Conservation (phyloP, 345 rosid genomes). For the Capsella bursapastoris region DNA sequence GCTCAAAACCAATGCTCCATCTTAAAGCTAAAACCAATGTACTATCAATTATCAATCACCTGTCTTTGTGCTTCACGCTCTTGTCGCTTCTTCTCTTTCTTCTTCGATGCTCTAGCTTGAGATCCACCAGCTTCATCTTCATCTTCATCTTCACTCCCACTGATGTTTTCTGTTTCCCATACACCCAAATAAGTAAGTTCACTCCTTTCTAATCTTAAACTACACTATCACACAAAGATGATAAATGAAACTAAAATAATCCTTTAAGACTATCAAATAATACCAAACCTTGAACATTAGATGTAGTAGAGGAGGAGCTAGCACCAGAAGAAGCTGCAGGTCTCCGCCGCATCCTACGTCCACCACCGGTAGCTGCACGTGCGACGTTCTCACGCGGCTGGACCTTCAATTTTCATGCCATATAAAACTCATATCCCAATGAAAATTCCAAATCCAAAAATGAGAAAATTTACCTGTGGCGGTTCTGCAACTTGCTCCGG, state of each 20-base stretch:
- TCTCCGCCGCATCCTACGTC: slow-evolving; percentile 92
- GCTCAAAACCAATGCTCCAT: background rate
- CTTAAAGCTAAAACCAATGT: background rate
- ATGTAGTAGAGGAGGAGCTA: slow-evolving; percentile 62
- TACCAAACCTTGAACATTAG: slow-evolving; percentile 64
- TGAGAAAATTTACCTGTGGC: slow-evolving; percentile 47
- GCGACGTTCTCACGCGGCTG: slow-evolving; percentile 63
- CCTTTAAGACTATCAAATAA: background rate
- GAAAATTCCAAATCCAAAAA: too few species aligned
- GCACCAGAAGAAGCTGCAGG: slow-evolving; percentile 73
- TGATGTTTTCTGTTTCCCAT: slow-evolving; percentile 58
- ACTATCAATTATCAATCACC: slow-evolving; percentile 49
- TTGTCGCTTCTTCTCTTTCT: slow-evolving; percentile 86
- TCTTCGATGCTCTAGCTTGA: slow-evolving; percentile 73
- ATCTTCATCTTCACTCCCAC: slow-evolving; percentile 84
- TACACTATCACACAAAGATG: background rate
- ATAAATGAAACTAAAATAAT: background rate
- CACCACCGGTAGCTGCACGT: slow-evolving; percentile 50
- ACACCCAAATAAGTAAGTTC: slow-evolving; percentile 12
- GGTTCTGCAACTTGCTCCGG: slow-evolving; percentile 54
- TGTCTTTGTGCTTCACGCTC: slow-evolving; percentile 86
- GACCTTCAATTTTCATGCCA: slow-evolving; percentile 45
- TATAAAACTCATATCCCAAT: too few species aligned
- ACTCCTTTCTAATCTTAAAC: background rate
- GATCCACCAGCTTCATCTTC: slow-evolving; percentile 59